Evolutionary conservation across 1,139 yeast genomes (phyloP), one percentile per base, ranked within the genome.

Genomic region (Debaryomyces psychrophilus): DNA sequence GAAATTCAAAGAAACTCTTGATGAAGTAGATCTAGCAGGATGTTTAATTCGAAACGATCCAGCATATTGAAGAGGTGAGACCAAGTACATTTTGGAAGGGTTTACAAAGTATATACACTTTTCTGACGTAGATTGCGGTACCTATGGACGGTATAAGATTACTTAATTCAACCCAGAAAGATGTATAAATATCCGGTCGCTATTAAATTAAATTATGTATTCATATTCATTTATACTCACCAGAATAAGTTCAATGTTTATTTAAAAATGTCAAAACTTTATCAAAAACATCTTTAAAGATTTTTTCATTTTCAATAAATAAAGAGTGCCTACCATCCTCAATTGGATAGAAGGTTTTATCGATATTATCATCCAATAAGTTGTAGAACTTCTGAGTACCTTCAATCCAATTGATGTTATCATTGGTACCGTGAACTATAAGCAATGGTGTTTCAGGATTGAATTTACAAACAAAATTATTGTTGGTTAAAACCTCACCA

Each of bases 321-420:
- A 80, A 59, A 8, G 75, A 65, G 55, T 82, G 87, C 49, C 66
- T 69, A 6, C 73, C 80, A 0, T 59, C 65, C 29, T 67, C 61
- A 46, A 67, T 56, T 2, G 58, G 48, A 26, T 54, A 59, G 36
- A 67, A 61, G 47, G 68, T 61, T 44, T 61, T 62, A 35, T 68
- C 64, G 23, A 66, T 61, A 28, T 56, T 56, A n/a, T 59, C 61
- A 29, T 63, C 60, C 36, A 77, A 63, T 44, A 73, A 53, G 0
- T 64, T 58, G 47, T 70, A 62, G 55, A 85, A 86, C 49, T 67
- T 61, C 52, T 73, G 65, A 6, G 87, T 73, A 2, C 81, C 87
- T 12, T 69, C 69, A 43, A 75, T 68, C 62, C 79, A 82, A 59
- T 85, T 86, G 57, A 88, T 71, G 44, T 60, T 54, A 54, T 74